phyloP scores from a whole-genome alignment of 176 grass and related monocot species.

The Oryza meyeriana region DNA sequence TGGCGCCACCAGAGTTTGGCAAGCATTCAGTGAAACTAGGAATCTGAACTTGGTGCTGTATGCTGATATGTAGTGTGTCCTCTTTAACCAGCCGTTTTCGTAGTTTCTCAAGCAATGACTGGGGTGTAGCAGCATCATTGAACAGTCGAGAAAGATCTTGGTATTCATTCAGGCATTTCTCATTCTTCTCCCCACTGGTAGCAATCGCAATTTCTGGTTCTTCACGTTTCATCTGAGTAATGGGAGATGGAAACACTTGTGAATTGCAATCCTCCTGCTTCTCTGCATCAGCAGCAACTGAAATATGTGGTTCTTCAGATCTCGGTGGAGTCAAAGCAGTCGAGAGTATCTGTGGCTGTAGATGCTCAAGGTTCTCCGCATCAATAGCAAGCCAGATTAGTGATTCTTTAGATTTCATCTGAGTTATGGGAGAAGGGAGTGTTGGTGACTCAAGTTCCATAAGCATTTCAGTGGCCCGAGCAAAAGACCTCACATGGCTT shows the following conservation, averaged over 20 bases:
- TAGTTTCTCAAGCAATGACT: conserved; percentile 52
- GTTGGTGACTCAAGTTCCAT: conserved; percentile 38
- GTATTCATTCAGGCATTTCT: conserved; percentile 5
- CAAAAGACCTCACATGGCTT: conserved; percentile 52
- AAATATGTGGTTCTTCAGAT: conserved; percentile 22
- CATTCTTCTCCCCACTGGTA: conserved; percentile 20
- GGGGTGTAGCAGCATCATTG: conserved; percentile 51
- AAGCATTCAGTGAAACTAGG: conserved; percentile 13
- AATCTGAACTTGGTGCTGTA: conserved; percentile 22
- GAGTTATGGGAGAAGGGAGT: conserved; percentile 45
- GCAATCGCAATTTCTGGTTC: conserved; percentile 15
- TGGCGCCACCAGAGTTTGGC: neutral
- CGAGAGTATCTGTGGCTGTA: conserved; percentile 13
- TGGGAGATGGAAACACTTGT: conserved; percentile 36
- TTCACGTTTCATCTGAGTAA: conserved; percentile 45
- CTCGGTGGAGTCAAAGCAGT: conserved; percentile 30
- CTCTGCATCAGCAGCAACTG: conserved; percentile 21
- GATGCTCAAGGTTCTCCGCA: conserved; percentile 38
- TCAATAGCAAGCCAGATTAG: conserved; percentile 12
- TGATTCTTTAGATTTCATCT: conserved; percentile 40
- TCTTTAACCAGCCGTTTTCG: conserved; percentile 38
- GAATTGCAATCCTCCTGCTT: conserved; percentile 24
- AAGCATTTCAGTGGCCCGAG: conserved; percentile 46
- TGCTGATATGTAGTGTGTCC: conserved; percentile 1
- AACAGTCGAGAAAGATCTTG: conserved; percentile 43